phyloP scores from a whole-genome alignment of 2,329 filamentous ascomycete genomes.

The Neonectria faginata region DNA sequence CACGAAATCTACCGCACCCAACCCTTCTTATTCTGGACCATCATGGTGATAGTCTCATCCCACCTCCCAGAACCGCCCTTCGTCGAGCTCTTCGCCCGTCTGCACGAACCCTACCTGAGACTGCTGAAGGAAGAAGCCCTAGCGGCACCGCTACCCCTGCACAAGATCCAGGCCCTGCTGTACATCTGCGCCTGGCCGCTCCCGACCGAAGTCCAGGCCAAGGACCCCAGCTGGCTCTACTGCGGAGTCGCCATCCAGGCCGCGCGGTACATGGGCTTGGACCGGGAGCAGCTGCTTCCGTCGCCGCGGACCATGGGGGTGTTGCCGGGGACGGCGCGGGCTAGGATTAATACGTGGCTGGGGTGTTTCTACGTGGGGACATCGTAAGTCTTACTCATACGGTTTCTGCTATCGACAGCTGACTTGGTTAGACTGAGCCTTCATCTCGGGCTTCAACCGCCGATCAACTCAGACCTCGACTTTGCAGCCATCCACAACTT shows the following conservation, averaged over 20 bases:
- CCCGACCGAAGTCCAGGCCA: slow-evolving; percentile 21
- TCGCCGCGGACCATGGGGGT: slow-evolving; percentile 28
- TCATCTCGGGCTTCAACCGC: slow-evolving; percentile 30
- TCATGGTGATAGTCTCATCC: slow-evolving; percentile 26
- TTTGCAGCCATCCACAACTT: slow-evolving; percentile 31
- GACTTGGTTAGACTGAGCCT: slow-evolving; percentile 27
- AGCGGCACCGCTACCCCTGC: slow-evolving; percentile 28
- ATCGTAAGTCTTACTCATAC: slow-evolving; percentile 20
- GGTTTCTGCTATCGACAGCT: neutral
- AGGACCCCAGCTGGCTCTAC: slow-evolving; percentile 34
- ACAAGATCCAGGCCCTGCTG: slow-evolving; percentile 35
- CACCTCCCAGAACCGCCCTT: slow-evolving; percentile 11
- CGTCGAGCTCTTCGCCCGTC: neutral
- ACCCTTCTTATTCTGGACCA: slow-evolving; percentile 38
- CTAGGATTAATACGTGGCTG: slow-evolving; percentile 36
- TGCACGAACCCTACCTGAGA: slow-evolving; percentile 18
- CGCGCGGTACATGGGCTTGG: slow-evolving; percentile 34
- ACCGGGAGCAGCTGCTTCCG: slow-evolving; percentile 33
- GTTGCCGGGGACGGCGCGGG: slow-evolving; percentile 19
- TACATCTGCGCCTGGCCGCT: slow-evolving; percentile 36
- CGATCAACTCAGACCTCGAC: slow-evolving; percentile 30
- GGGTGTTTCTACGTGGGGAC: slow-evolving; percentile 32
- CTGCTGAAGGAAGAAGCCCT: slow-evolving; percentile 28
- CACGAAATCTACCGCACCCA: slow-evolving; percentile 16
- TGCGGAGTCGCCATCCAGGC: slow-evolving; percentile 36